phyloP scores from a whole-genome alignment of 176 grass and related monocot genomes.

The Melocanna baccifera region DNA sequence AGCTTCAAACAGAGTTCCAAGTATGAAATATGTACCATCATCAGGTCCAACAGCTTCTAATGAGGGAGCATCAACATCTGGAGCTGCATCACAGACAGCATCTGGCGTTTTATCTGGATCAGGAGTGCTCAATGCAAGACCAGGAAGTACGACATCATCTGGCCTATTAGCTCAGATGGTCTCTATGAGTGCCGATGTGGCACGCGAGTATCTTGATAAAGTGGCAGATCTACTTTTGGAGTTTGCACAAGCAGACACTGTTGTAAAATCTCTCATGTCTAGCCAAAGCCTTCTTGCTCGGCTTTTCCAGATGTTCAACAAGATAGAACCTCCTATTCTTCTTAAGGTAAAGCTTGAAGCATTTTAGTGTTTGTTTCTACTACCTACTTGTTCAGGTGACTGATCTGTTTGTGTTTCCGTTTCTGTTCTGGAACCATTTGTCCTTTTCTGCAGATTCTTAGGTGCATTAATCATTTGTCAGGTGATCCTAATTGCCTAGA shows the following conservation, averaged over 20 bases:
- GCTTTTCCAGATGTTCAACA: conserved; percentile 99
- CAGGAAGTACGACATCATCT: conserved; percentile 94
- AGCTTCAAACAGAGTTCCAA: conserved; percentile 53
- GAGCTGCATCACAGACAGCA: conserved; percentile 85
- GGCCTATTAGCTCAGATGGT: conserved; percentile 92
- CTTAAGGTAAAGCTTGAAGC: conserved; percentile 64
- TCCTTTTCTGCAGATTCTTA: conserved; percentile 68
- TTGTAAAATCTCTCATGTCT: conserved; percentile 87
- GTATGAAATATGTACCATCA: conserved; percentile 48
- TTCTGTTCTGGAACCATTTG: conserved; percentile 19
- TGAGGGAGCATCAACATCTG: conserved; percentile 86
- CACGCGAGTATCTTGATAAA: conserved; percentile 92
- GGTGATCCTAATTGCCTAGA: conserved; percentile 97
- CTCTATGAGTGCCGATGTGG: conserved; percentile 89
- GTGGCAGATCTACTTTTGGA: conserved; percentile 95
- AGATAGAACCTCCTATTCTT: conserved; percentile 91
- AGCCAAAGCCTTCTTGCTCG: conserved; percentile 75
- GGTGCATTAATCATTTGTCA: conserved; percentile 97
- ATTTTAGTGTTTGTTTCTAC: conserved; percentile 13
- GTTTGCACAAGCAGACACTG: conserved; percentile 85
- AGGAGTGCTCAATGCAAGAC: conserved; percentile 95
- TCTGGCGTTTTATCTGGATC: conserved; percentile 99
- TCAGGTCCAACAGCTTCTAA: conserved; percentile 49
- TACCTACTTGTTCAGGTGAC: conserved; percentile 25
- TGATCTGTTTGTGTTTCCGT: conserved; percentile 18